These are phyloP conservation scores for Xerocomus potaroensis DNA, from an alignment of 768 basidiomycete genomes.

Conservation along the genomic window DNA sequence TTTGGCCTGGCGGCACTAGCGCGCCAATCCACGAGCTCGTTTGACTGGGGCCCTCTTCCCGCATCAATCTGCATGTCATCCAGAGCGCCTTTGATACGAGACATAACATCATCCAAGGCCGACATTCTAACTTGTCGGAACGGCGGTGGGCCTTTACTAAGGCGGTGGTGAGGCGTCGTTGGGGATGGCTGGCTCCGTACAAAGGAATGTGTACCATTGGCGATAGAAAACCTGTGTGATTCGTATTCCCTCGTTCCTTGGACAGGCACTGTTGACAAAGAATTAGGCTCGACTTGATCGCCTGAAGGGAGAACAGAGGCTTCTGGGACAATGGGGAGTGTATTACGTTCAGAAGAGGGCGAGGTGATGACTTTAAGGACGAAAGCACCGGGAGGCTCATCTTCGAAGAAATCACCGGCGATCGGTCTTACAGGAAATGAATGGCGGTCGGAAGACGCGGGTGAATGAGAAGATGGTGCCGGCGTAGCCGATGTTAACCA, in stretches of 20 bases:
- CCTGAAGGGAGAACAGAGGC: slow-evolving; percentile 1
- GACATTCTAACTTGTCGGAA: slow-evolving; percentile 60
- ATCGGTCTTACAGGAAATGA: slow-evolving; percentile 43
- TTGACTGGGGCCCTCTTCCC: slow-evolving; percentile 17
- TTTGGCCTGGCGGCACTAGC: slow-evolving; percentile 18
- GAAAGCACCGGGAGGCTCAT: slow-evolving; percentile 31
- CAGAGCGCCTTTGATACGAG: slow-evolving; percentile 78
- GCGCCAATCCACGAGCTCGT: slow-evolving; percentile 22
- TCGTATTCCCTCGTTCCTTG: slow-evolving; percentile 19
- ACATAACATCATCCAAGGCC: slow-evolving; percentile 77
- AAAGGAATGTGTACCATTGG: slow-evolving; percentile 16
- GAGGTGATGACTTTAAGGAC: slow-evolving; percentile 35
- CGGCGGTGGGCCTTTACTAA: slow-evolving; percentile 19
- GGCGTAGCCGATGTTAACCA: slow-evolving; percentile 7
- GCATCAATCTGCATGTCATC: slow-evolving; percentile 58
- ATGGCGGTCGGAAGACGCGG: slow-evolving; percentile 16
- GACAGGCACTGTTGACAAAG: not conserved
- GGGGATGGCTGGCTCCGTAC: slow-evolving; percentile 16
- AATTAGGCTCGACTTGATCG: slow-evolving; percentile 8
- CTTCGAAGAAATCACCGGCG: slow-evolving; percentile 75
- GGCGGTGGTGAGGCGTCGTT: slow-evolving; percentile 20
- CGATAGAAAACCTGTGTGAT: slow-evolving; percentile 13
- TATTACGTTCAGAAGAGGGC: slow-evolving; percentile 13
- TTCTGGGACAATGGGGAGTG: slow-evolving; percentile 17
- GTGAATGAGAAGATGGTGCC: slow-evolving; percentile 17